Percentiles rank a stretch among this genome's conserved stretches.
Evolutionary conservation across 352 stramenopile species (phyloP).

Genomic region (Peronospora destructor): DNA sequence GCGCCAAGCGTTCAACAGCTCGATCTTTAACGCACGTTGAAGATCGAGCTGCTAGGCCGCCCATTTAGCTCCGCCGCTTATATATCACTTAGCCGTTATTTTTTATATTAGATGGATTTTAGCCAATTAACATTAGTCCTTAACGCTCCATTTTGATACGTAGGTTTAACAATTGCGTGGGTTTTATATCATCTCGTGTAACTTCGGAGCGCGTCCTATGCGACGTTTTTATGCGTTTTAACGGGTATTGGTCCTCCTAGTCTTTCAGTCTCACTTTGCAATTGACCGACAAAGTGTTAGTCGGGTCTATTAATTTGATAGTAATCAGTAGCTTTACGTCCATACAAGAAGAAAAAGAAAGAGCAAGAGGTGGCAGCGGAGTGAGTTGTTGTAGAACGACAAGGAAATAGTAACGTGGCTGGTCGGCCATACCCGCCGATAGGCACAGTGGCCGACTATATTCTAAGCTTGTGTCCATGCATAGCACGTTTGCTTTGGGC

Average conservation of each 20-base stretch:
- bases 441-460: background rate
- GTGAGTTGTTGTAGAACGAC: background rate
- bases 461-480: constrained; percentile 28
- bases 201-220: background rate
- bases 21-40: constrained; percentile 3
- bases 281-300: too few relatives aligned
- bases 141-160: too few relatives aligned
- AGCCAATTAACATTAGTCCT: too few relatives aligned
- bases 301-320: too few relatives aligned
- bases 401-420: constrained; percentile 8
- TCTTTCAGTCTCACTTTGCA: too few relatives aligned
- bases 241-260: constrained; percentile 11
- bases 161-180: too few relatives aligned
- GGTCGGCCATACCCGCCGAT: background rate
- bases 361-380: constrained; percentile 5
- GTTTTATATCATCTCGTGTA: too few relatives aligned
- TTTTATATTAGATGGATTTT: too few relatives aligned
- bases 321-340: too few relatives aligned
- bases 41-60: constrained; percentile 1
- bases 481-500: constrained; percentile 45
- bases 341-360: background rate
- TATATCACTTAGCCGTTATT: too few relatives aligned
- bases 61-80: too few relatives aligned
- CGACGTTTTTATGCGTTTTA: constrained; percentile 8
- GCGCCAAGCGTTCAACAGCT: constrained; percentile 1